Evolutionary conservation across 1,284 basidiomycete species (phyloP).

Genomic region (Pseudozyma hubeiensis): DNA sequence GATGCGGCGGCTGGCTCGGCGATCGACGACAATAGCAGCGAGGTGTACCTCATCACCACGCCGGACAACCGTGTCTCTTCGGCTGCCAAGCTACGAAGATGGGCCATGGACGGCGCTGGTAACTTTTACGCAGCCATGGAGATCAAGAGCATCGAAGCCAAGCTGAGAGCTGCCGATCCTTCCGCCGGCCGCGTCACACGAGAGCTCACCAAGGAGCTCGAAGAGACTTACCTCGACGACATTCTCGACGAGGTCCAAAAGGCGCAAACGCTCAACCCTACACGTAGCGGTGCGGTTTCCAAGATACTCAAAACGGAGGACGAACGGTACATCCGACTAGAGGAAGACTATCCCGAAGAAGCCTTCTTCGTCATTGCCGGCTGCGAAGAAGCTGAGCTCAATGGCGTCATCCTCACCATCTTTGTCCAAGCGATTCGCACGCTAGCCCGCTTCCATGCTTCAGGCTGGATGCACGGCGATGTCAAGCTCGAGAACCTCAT

Average conservation of each 20-base stretch:
- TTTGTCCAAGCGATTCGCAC: slow-evolving; percentile 58
- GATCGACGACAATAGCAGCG: slow-evolving; percentile 19
- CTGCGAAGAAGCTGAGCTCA: slow-evolving; percentile 62
- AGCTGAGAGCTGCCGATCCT: slow-evolving; percentile 58
- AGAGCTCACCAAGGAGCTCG: slow-evolving; percentile 42
- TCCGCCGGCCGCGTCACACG: slow-evolving; percentile 23
- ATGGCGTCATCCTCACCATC: slow-evolving; percentile 57
- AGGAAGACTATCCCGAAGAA: slow-evolving; percentile 67
- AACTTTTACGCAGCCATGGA: slow-evolving; percentile 68
- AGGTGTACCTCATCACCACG: slow-evolving; percentile 65
- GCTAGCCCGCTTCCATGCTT: slow-evolving; percentile 57
- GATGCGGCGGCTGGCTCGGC: slow-evolving; percentile 9
- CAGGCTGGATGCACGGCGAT: slow-evolving; percentile 67
- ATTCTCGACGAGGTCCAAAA: slow-evolving; percentile 66
- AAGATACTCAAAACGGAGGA: slow-evolving; percentile 62
- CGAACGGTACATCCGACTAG: slow-evolving; percentile 61
- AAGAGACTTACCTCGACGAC: slow-evolving; percentile 63
- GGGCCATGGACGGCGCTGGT: slow-evolving; percentile 66
- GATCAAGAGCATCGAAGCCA: slow-evolving; percentile 66
- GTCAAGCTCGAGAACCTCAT: slow-evolving; percentile 67
- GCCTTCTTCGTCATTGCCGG: slow-evolving; percentile 67
- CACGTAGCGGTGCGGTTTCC: slow-evolving; percentile 35
- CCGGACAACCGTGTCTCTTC: slow-evolving; percentile 67
- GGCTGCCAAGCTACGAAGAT: slow-evolving; percentile 63
- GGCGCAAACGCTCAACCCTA: slow-evolving; percentile 62